These are phyloP conservation scores for Penicillium sclerotigenum DNA, from an alignment of 2,329 filamentous ascomycete genomes.

Conservation along the genomic window DNA sequence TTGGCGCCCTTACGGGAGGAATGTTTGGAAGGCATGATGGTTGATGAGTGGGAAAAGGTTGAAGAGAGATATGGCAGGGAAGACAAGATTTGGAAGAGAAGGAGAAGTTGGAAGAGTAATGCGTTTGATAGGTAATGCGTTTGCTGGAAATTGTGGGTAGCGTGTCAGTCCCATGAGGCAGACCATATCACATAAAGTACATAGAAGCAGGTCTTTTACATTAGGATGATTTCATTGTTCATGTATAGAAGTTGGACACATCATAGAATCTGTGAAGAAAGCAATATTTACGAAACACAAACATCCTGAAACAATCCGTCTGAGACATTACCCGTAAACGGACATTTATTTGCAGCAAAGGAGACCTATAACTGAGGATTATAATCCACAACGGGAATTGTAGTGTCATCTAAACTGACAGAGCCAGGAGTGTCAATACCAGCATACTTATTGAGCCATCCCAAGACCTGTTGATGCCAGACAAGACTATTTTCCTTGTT, in stretches of 20 bases:
- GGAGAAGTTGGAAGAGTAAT: neutral
- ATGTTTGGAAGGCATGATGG: neutral
- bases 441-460: constrained; percentile 62
- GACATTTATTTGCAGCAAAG: neutral
- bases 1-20: neutral
- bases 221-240: neutral
- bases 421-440: constrained; percentile 33
- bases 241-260: neutral
- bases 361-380: constrained; percentile 15
- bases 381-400: constrained; percentile 33
- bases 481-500: constrained; percentile 85
- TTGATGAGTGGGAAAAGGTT: neutral
- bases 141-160: neutral
- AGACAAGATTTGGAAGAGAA: neutral
- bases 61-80: neutral
- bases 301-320: neutral
- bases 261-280: neutral
- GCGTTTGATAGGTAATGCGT: neutral
- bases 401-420: constrained; percentile 34
- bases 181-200: neutral
- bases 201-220: neutral
- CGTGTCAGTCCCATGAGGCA: neutral
- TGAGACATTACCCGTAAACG: neutral
- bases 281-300: neutral
- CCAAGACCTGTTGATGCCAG: constrained; percentile 80